A percentile compares a stretch with the other conserved stretches of the same genome.
Conservation (phyloP, 2,329 filamentous ascomycete genomes). For the Nothopassalora personata region DNA sequence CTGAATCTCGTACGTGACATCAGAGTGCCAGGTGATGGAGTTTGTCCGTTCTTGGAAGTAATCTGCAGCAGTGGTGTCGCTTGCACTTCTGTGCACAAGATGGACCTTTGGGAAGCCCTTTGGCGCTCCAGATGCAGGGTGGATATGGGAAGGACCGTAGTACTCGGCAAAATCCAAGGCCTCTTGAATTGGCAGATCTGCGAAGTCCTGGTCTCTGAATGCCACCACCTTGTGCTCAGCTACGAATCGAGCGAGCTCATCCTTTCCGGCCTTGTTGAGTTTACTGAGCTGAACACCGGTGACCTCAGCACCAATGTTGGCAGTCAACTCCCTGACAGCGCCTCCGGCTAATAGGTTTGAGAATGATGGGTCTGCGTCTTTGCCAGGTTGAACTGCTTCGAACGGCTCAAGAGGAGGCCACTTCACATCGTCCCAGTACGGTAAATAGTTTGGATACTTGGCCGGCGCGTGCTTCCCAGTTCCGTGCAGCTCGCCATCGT, state of each 20-base stretch:
- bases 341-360: constrained; percentile 59
- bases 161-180: constrained; percentile 66
- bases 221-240: constrained; percentile 72
- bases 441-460: constrained; percentile 59
- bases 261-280: constrained; percentile 63
- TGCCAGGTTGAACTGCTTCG: constrained; percentile 68
- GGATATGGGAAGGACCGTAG: constrained; percentile 77
- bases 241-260: constrained; percentile 70
- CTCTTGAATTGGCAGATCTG: constrained; percentile 61
- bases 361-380: constrained; percentile 65
- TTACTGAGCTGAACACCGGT: constrained; percentile 65
- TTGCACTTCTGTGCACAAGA: constrained; percentile 67
- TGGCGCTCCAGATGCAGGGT: constrained; percentile 71
- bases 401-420: constrained; percentile 65
- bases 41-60: constrained; percentile 68
- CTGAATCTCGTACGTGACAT: constrained; percentile 73
- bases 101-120: constrained; percentile 70
- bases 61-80: constrained; percentile 55
- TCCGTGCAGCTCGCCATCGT: constrained; percentile 51
- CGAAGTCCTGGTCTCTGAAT: constrained; percentile 67
- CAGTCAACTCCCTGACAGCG: constrained; percentile 57
- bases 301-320: constrained; percentile 68
- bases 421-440: constrained; percentile 33
- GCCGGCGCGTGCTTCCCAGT: constrained; percentile 49
- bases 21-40: constrained; percentile 76